These are phyloP conservation scores for Gossypium ekmanianum DNA, from an alignment of 345 rosid genomes.

Conservation along the genomic window DNA sequence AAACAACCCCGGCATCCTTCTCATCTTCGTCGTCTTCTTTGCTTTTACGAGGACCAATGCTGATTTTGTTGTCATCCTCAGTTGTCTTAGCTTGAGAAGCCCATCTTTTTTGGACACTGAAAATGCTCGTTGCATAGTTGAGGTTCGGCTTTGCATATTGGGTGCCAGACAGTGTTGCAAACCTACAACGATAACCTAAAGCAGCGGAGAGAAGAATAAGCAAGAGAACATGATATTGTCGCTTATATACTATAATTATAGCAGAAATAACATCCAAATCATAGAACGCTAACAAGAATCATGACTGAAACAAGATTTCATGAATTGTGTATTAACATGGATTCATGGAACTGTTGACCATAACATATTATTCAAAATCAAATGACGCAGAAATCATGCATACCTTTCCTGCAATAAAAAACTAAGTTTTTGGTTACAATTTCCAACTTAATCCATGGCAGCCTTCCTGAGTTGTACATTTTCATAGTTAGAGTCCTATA, in stretches of 20 bases:
- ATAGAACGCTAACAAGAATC: neutral
- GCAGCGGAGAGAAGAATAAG: neutral
- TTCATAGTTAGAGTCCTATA: neutral
- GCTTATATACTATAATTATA: neutral
- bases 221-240: neutral
- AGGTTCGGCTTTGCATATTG: slow-evolving; percentile 18
- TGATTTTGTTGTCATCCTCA: slow-evolving; percentile 60
- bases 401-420: neutral
- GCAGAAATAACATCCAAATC: neutral
- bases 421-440: neutral
- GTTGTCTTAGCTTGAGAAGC: slow-evolving; percentile 51
- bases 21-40: slow-evolving; percentile 34
- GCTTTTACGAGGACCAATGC: slow-evolving; percentile 60
- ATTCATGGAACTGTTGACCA: neutral
- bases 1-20: slow-evolving; percentile 44
- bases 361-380: neutral
- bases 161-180: neutral
- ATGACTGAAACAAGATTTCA: neutral
- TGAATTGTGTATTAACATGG: neutral
- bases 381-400: neutral
- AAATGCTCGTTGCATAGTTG: slow-evolving; percentile 18
- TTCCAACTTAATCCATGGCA: neutral
- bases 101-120: slow-evolving; percentile 44
- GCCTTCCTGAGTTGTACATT: neutral
- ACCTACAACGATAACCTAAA: neutral